phyloP scores from a whole-genome alignment of 2,329 filamentous ascomycete species.

The Alternaria sp. region DNA sequence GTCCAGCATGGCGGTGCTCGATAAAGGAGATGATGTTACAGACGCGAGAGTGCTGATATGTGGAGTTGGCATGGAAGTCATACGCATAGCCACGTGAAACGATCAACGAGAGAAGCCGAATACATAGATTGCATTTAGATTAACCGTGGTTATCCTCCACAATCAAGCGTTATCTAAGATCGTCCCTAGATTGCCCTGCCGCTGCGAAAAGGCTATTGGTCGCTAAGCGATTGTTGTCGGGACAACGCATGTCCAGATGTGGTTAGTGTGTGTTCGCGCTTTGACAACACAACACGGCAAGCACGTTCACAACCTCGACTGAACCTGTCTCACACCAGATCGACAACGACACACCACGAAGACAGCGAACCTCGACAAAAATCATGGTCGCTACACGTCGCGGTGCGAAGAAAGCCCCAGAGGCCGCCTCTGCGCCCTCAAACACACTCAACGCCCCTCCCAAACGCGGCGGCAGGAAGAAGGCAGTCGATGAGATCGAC shows the following conservation, averaged over 20 bases:
- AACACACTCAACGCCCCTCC: conserved; percentile 45
- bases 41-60: conserved; percentile 39
- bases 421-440: conserved; percentile 31
- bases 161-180: not conserved
- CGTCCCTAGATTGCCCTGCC: conserved; percentile 2
- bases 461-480: conserved; percentile 43
- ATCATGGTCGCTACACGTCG: conserved; percentile 47
- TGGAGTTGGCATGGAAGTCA: conserved; percentile 48
- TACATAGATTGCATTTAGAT: not conserved
- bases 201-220: not conserved
- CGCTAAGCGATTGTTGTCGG: conserved; percentile 20
- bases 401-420: conserved; percentile 37
- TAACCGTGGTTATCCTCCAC: not conserved
- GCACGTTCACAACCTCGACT: conserved; percentile 25
- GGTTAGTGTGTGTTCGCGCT: conserved; percentile 26
- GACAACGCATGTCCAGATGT: conserved; percentile 19
- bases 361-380: conserved; percentile 26
- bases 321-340: conserved; percentile 20
- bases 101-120: not conserved
- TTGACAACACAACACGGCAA: conserved; percentile 35
- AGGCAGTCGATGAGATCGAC: conserved; percentile 33
- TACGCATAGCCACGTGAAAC: conserved; percentile 25
- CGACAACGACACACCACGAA: conserved; percentile 18
- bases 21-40: not conserved
- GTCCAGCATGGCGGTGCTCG: conserved; percentile 59